Base-by-base conservation (phyloP, 2,329 filamentous ascomycete species). In the Aschersonia sp. region DNA sequence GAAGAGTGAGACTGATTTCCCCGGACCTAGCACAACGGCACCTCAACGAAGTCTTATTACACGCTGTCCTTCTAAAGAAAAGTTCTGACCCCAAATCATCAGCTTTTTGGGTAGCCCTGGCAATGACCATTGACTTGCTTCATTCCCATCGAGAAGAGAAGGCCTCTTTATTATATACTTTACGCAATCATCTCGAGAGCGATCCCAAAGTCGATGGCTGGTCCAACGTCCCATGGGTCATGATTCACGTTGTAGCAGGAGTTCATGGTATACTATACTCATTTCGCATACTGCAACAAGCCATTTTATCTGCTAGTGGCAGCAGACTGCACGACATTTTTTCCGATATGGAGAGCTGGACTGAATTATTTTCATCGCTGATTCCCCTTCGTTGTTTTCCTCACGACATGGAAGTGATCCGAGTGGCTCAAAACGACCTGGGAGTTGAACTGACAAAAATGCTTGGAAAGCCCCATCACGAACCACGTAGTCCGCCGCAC, bases 181-280 rank as follows among this genome's bases (percentile, higher is more conserved):
- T 48, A 10, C 30, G 32, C 7, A 28, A 45, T 31, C 31, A 31
- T 10, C 5, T 43, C 20, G 10, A 5, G 12, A 9, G 45, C 9
- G n/a, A 38, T 5, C 45, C 20, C 2, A 4, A 47, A 1, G 5
- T 4, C 30, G 40, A 44, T 12, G 12, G 10, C 32, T 4, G 53
- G 4, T 40, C 43, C 28, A 47, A 40, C 31, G n/a, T 55, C 45
- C 60, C 53, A 1, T 85, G 82, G 83, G 66, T 73, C 7, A 64
- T 73, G 20, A 61, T 84, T 43, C 82, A 87, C 55, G 67, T 83
- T 45, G 59, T 71, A 6, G 79, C 80, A 0, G 77, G 82, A 52
- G 60, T 79, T 0, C 76, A 82, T 47, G 76, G 75, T 4, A 67
- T 72, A 1, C 61, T 78, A 5, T 85, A 84, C 56, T 84, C 80